Conservation (phyloP, 164 flowering plant genomes). For the Macadamia tetraphylla region DNA sequence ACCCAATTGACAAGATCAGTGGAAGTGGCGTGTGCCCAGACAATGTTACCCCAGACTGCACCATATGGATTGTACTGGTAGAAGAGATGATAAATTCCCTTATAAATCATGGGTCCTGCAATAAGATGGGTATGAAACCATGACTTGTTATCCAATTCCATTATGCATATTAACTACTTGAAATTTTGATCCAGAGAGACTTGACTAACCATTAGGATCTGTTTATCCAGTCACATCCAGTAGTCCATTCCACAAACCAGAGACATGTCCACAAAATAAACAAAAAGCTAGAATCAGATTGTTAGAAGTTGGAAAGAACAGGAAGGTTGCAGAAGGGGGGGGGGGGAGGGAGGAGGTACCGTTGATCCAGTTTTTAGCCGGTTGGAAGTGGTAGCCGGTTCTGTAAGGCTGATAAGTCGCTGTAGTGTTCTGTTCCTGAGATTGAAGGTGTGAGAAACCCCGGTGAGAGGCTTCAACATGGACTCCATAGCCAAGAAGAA, state of each 20-base stretch:
- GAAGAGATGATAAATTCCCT: constrained; percentile 78
- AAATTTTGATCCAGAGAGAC: constrained; percentile 2
- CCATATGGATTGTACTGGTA: constrained; percentile 74
- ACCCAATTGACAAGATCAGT: constrained; percentile 57
- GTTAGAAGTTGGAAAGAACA: not conserved
- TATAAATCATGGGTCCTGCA: constrained; percentile 70
- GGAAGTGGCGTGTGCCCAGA: constrained; percentile 77
- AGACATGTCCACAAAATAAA: constrained; percentile 5
- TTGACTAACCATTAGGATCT: constrained; percentile 35
- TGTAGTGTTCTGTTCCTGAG: not conserved
- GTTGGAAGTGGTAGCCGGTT: constrained; percentile 40
- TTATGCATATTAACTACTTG: no score
- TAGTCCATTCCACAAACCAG: not conserved
- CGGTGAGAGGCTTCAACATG: constrained; percentile 15
- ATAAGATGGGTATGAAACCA: not conserved
- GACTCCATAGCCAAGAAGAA: constrained; percentile 5
- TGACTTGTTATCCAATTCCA: no score
- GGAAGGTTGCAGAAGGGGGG: not conserved
- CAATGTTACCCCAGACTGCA: constrained; percentile 63
- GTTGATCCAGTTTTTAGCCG: constrained; percentile 43
- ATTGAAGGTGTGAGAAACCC: constrained; percentile 10
- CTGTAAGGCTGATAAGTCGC: constrained; percentile 22
- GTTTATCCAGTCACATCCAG: constrained; percentile 3
- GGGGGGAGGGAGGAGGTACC: constrained; percentile 19
- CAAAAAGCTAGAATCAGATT: not conserved